Base-by-base conservation (phyloP, 208 protist species). In the Lotmaria passim region DNA sequence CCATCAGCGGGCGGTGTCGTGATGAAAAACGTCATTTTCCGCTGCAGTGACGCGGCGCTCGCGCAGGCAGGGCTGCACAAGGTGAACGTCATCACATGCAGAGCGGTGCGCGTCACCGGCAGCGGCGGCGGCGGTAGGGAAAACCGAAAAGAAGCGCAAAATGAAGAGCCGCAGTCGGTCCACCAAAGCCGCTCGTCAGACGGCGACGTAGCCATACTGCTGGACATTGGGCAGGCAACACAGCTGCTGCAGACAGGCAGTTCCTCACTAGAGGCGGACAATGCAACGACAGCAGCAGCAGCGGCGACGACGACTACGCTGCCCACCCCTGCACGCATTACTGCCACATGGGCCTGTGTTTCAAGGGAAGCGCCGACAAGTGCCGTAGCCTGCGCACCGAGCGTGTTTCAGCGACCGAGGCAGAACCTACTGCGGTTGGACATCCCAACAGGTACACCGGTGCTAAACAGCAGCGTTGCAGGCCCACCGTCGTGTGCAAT, bases 1-100 rank as follows among this genome's bases (percentile, higher is more conserved):
- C n/a, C n/a, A n/a, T n/a, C n/a, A n/a, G n/a, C n/a, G 10, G 61
- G 70, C 24, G 70, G 70, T 14, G 61, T 69, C 26, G 70, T 69
- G 47, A 60, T 76, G 47, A 63, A 21, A 33, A 14, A 43, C 0
- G 14, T 69, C 26, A 5, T 34, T 0, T 69, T 76, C n/a, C 8
- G 21, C 34, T 63, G 62, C 31, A 14, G 21, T 24, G 55, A 33
- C 23, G 30, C 44, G 5, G 36, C 62, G 19, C 44, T 70, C 55
- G 19, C 62, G 0, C n/a, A 44, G n/a, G 24, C 23, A 26, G 55
- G 38, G 39, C 30, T 70, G 46, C 26, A 17, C 2, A 34, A 48
- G 14, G 52, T 65, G 4, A 34, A 59, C 12, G 24, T 17, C 19
- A 31, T 65, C 23, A 59, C 62, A 31, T 76, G 70, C 24, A 23